Base-by-base conservation (phyloP, 305 asterid species). In the Fraxinus baroniana region DNA sequence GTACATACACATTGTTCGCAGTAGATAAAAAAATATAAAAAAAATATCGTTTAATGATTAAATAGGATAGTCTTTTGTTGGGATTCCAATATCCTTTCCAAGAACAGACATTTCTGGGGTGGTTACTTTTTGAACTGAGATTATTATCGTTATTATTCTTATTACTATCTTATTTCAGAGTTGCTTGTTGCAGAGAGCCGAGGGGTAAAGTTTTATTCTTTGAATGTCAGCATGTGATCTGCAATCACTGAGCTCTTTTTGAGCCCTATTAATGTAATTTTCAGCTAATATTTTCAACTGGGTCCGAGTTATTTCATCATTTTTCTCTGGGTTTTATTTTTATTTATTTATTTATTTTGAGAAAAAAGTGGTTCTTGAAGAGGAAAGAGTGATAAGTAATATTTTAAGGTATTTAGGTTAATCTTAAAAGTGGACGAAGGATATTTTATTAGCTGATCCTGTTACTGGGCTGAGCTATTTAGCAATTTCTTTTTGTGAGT, bases 221-320 rank as follows among this genome's bases (percentile, higher is more conserved):
- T 81, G 87, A 83, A 86, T 83, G 82, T 83, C 86, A 89, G 90
- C 84, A 82, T 87, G 89, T 87, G 90, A 87, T 89, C 92, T 87
- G 87, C 78, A 84, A 79, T 84, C 84, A 80, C 86, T 78, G 83
- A 77, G 74, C 82, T 83, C 72, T 37, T 84, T 84, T 79, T 75
- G 79, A 78, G 81, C 81, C 80, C 83, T 84, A 84, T 85, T 28
- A 72, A 49, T 83, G 83, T 82, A 70, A 82, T 52, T 77, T 78
- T 82, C 84, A 26, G 81, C 83, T 75, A 73, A 81, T 81, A 77
- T 75, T 80, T 85, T 86, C 83, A 39, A 44, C 81, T 85, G 90
- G 89, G 87, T 86, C 78, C 77, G 62, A 81, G 78, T 39, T 70
- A 76, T 86, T 80, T 84, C 80, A 60, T 78, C 68, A 77, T 30